A percentile compares a stretch with the other conserved stretches of the same genome.
These are phyloP conservation scores for Gaertneriomyces sp. DNA, from an alignment of 192 early-diverging fungal genomes.

Conservation along the genomic window DNA sequence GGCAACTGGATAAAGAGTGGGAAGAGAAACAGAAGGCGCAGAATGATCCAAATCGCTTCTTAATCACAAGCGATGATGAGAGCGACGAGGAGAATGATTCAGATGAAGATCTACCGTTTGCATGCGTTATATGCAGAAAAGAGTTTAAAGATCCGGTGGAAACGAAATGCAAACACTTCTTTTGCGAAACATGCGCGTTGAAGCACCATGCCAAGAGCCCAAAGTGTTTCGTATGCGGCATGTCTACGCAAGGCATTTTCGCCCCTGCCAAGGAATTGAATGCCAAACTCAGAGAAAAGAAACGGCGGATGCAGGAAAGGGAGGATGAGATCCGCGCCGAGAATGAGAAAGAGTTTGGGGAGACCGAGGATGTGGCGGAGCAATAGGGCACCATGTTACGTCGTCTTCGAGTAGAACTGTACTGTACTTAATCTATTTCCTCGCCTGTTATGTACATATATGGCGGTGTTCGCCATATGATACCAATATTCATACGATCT, in stretches of 20 bases:
- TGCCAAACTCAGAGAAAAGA: constrained; percentile 54
- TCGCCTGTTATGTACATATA: too few species aligned
- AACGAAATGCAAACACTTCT: constrained; percentile 94
- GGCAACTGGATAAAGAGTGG: constrained; percentile 98
- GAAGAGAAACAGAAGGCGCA: constrained; percentile 64
- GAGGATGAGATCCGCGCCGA: constrained; percentile 42
- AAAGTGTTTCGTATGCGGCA: constrained; percentile 89
- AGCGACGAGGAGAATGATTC: constrained; percentile 49
- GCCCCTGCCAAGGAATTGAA: constrained; percentile 71
- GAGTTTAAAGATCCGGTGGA: constrained; percentile 86
- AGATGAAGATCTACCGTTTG: constrained; percentile 88
- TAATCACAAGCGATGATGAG: constrained; percentile 47
- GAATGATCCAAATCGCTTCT: constrained; percentile 45
- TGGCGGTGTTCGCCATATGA: too few species aligned
- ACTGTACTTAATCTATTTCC: too few species aligned
- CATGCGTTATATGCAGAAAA: constrained; percentile 87
- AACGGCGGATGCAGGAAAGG: constrained; percentile 45
- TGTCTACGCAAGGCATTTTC: constrained; percentile 80
- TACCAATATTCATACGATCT: too few species aligned
- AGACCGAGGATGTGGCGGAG: too few species aligned
- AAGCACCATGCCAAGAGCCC: constrained; percentile 73
- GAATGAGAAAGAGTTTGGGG: background rate
- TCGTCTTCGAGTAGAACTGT: too few species aligned
- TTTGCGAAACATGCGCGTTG: constrained; percentile 93
- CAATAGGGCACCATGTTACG: too few species aligned